Conservation (phyloP, 2,329 filamentous ascomycete species). For the Aureobasidium lini region DNA sequence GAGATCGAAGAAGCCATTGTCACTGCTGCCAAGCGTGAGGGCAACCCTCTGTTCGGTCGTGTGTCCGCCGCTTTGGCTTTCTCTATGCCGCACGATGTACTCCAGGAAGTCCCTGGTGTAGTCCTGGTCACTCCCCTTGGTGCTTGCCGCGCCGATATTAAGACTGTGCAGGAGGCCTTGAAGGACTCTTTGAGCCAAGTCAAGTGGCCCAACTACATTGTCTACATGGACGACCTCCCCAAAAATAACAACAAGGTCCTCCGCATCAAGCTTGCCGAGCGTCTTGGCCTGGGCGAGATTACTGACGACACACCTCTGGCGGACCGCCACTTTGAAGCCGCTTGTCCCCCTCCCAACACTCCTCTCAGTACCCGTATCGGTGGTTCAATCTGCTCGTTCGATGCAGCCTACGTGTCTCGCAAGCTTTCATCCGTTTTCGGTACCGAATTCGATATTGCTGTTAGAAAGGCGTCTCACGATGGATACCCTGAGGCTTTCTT, state of each 20-base stretch:
- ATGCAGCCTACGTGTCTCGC: constrained; percentile 10
- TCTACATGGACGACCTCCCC: constrained; percentile 51
- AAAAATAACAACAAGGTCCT: constrained; percentile 54
- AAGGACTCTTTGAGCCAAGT: constrained; percentile 43
- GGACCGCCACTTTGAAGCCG: constrained; percentile 43
- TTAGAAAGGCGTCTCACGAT: constrained; percentile 22
- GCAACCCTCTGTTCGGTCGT: constrained; percentile 40
- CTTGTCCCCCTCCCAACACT: constrained; percentile 43
- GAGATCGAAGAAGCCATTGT: constrained; percentile 53
- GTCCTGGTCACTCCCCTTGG: constrained; percentile 43
- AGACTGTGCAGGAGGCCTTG: constrained; percentile 41
- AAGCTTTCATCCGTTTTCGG: constrained; percentile 14
- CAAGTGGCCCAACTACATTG: constrained; percentile 46
- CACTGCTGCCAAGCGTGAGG: constrained; percentile 35
- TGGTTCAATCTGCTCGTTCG: constrained; percentile 25
- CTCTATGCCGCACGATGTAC: constrained; percentile 44
- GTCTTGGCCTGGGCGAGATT: constrained; percentile 39
- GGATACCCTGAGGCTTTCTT: constrained; percentile 30
- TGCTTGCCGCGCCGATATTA: constrained; percentile 40
- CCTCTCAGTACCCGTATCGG: constrained; percentile 37
- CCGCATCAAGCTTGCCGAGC: constrained; percentile 45
- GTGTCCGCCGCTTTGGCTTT: constrained; percentile 47
- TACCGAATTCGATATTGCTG: constrained; percentile 20
- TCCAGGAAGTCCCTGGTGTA: constrained; percentile 51
- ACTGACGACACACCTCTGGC: constrained; percentile 39